A percentile compares a stretch with the other conserved stretches of the same genome.
Evolutionary conservation across 345 rosid species (phyloP).

Genomic region (Punica granatum): DNA sequence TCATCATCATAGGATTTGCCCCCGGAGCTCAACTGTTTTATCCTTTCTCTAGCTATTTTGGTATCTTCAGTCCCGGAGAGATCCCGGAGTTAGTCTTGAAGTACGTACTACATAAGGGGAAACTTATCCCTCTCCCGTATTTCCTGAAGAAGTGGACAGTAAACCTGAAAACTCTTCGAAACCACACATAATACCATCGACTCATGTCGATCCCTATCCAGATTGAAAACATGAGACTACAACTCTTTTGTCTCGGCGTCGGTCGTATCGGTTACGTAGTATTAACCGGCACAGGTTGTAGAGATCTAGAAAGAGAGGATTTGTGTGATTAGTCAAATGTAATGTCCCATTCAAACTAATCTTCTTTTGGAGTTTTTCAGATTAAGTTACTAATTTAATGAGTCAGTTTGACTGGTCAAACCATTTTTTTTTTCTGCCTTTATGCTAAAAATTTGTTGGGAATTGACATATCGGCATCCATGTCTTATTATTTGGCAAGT

Average conservation of each 20-base stretch:
- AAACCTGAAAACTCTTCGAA: no score
- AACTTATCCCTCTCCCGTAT: no score
- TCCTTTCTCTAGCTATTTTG: neutral
- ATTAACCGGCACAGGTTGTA: neutral
- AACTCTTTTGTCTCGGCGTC: neutral
- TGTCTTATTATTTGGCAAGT: neutral
- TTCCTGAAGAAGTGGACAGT: no score
- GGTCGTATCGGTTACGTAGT: neutral
- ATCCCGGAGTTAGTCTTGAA: no score
- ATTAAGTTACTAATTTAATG: neutral
- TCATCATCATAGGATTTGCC: neutral
- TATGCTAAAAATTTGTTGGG: neutral
- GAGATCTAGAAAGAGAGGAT: neutral
- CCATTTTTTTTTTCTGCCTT: neutral
- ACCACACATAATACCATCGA: no score
- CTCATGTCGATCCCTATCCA: neutral
- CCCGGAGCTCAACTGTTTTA: neutral
- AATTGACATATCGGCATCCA: neutral
- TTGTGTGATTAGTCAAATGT: neutral
- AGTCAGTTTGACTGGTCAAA: constrained; percentile 8
- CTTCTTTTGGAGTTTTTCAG: neutral
- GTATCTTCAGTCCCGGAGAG: neutral
- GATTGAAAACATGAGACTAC: neutral
- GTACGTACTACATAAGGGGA: no score
- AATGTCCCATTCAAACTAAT: neutral